Conservation (phyloP, 78 protist species). For the Blattamonas nauphoetae region DNA sequence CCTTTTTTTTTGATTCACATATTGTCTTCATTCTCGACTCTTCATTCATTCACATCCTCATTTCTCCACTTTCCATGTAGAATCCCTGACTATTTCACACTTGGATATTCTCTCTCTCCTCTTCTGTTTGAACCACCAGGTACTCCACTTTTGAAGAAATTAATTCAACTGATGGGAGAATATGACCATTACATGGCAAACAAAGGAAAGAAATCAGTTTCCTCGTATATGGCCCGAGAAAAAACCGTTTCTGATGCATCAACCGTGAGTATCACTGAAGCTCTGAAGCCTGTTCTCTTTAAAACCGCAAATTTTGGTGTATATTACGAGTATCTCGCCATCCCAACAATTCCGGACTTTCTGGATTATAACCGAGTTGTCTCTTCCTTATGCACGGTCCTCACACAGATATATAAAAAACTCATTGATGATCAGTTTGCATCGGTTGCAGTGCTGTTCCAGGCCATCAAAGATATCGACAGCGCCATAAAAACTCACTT, state of each 20-base stretch:
- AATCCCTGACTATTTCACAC: not conserved
- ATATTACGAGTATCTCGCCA: not conserved
- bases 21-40: too few species aligned
- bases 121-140: not conserved
- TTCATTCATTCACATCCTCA: too few species aligned
- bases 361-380: not conserved
- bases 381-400: not conserved
- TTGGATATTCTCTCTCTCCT: not conserved
- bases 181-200: not conserved
- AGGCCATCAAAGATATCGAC: not conserved
- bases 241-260: not conserved
- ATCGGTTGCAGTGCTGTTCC: too few species aligned
- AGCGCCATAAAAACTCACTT: not conserved
- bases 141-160: not conserved
- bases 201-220: not conserved
- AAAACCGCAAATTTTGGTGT: not conserved
- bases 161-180: not conserved
- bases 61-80: not conserved
- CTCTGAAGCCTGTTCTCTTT: not conserved
- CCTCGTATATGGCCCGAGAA: not conserved
- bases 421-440: not conserved
- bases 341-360: not conserved
- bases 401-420: not conserved
- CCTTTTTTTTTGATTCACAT: not conserved
- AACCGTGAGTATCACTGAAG: not conserved